Percentiles rank a stretch among this genome's conserved stretches.
Evolutionary conservation across 345 rosid species (phyloP).

Genomic region (Clausena lansium): DNA sequence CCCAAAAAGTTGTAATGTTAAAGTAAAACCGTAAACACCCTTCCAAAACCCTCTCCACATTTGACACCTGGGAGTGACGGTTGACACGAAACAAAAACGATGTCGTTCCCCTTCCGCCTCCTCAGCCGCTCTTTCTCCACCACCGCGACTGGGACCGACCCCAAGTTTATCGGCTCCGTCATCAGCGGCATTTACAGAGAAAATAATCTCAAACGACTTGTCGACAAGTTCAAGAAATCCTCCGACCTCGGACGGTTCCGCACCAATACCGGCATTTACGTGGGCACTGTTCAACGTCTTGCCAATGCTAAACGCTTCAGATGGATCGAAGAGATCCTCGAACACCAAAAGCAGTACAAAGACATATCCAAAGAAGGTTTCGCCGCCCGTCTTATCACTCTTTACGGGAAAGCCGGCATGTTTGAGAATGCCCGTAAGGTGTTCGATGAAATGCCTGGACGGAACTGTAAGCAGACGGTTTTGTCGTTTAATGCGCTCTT

Average conservation of each 20-base stretch:
- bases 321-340: slow-evolving; percentile 60
- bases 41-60: not conserved
- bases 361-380: slow-evolving; percentile 62
- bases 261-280: slow-evolving; percentile 42
- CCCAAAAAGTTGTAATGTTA: not conserved
- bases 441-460: slow-evolving; percentile 75
- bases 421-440: slow-evolving; percentile 56
- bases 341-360: slow-evolving; percentile 60
- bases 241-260: slow-evolving; percentile 53
- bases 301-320: slow-evolving; percentile 41
- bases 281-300: slow-evolving; percentile 59
- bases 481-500: slow-evolving; percentile 62
- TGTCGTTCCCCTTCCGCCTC: slow-evolving; percentile 37
- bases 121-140: slow-evolving; percentile 36
- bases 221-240: slow-evolving; percentile 58
- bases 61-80: not conserved
- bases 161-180: slow-evolving; percentile 19
- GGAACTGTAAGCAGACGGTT: slow-evolving; percentile 54
- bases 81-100: slow-evolving; percentile 7
- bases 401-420: slow-evolving; percentile 62
- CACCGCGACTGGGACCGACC: not conserved
- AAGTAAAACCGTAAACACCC: not conserved
- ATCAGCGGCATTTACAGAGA: slow-evolving; percentile 39
- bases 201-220: slow-evolving; percentile 51
- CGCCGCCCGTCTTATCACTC: slow-evolving; percentile 40